These are phyloP conservation scores for Colletotrichum sublineola DNA, from an alignment of 2,329 filamentous ascomycete genomes.

Conservation along the genomic window DNA sequence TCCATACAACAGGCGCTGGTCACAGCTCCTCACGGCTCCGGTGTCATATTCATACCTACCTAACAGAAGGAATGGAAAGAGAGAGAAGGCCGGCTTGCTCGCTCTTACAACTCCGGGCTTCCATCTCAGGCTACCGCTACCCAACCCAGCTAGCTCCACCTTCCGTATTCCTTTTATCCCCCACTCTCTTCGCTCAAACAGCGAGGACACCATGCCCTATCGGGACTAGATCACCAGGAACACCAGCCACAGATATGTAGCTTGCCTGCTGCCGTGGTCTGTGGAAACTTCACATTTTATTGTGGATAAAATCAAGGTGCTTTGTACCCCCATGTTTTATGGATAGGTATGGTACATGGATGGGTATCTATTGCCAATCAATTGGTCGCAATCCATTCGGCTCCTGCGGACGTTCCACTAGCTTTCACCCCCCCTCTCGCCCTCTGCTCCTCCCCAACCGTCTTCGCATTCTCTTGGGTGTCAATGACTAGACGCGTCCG, in stretches of 20 bases:
- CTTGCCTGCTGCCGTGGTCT: constrained; percentile 31
- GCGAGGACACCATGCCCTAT: not conserved
- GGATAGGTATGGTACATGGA: not conserved
- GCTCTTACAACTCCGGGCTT: constrained; percentile 9
- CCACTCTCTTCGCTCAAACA: constrained; percentile 4
- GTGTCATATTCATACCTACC: constrained; percentile 20
- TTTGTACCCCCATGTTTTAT: constrained; percentile 3
- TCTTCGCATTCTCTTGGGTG: constrained; percentile 1
- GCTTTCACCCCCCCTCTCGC: constrained; percentile 1
- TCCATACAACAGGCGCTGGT: not conserved
- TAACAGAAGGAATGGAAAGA: not conserved
- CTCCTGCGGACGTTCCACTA: constrained; percentile 23
- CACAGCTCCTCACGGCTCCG: constrained; percentile 27
- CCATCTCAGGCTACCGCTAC: constrained; percentile 35
- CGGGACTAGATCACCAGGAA: not conserved
- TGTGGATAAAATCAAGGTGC: not conserved
- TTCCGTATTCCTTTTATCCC: constrained; percentile 23
- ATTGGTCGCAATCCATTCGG: constrained; percentile 29
- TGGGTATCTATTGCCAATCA: constrained; percentile 39
- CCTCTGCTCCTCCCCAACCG: not conserved
- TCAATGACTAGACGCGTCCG: not conserved
- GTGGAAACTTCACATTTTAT: constrained; percentile 30
- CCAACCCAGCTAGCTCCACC: constrained; percentile 34
- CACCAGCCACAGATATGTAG: constrained; percentile 38
- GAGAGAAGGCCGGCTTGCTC: not conserved